Base-by-base conservation (phyloP, 768 basidiomycete species). In the Mrakia blollopis region DNA sequence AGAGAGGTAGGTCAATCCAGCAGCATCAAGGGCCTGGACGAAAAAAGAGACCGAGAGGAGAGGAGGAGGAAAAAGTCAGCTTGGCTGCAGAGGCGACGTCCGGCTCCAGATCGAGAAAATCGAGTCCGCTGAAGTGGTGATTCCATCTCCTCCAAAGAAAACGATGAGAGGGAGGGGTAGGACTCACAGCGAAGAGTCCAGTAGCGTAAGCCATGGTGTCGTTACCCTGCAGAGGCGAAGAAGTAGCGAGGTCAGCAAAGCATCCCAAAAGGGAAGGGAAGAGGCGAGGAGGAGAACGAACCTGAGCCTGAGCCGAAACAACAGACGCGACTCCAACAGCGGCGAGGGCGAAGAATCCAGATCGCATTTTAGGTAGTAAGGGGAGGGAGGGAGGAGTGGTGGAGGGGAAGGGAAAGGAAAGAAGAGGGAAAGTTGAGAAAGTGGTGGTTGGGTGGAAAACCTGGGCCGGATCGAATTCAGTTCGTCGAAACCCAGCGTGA, bases 1-100 rank as follows among this genome's bases (percentile, higher is more conserved):
- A 25, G 65, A 68, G 65, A 68, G 65, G 65, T 68, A 68, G 10
- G 65, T 68, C 18, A 68, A n/a, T 11, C 65, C 65, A 37, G 18
- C 65, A 10, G 18, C 11, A 16, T 68, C 37, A 25, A 68, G 65
- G n/a, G 65, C 65, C 65, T 68, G 37, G 23, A 25, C n/a, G 62
- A 14, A 9, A 16, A 39, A 21, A 16, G 0, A 37, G 32, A 39
- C 18, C 13, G 30, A 35, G 28, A 21, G 16, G 13, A 23, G 32
- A 65, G 9, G 35, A 18, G 16, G 9, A 37, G 65, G 14, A 35
- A 18, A 39, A 37, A 23, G 37, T 67, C 39, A 67, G 65, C 65
- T 67, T 67, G 65, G 65, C 65, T 37, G 37, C 25, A 57, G 57
- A 25, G n/a, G 11, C 1, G 1, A 9, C 13, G 32, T 3, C 61